Conservation (phyloP, 371 early-diverging fungal species). For the Dichotomocladium elegans region DNA sequence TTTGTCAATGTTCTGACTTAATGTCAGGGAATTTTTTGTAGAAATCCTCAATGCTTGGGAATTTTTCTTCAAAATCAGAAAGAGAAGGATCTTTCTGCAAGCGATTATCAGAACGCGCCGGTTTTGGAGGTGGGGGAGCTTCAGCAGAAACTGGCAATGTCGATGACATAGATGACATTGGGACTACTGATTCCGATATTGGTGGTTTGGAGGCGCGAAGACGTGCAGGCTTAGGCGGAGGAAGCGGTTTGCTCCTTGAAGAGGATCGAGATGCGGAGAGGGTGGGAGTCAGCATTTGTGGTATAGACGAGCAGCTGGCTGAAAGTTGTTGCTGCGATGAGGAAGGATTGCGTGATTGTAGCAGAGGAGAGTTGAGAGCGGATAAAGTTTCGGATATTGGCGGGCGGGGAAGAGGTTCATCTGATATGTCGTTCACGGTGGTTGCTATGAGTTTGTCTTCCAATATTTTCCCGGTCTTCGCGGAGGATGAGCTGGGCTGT, state of each 20-base stretch:
- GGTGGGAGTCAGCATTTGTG: background rate
- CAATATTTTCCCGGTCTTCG: too few species aligned
- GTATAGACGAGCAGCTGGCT: too few species aligned
- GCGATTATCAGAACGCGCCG: background rate
- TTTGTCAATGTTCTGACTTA: too few species aligned
- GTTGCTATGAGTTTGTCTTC: too few species aligned
- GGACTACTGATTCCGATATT: background rate
- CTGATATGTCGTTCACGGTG: too few species aligned
- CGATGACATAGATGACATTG: background rate
- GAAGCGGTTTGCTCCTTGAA: constrained; percentile 26
- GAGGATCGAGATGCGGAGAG: background rate
- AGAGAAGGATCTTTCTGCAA: constrained; percentile 12
- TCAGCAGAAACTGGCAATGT: background rate
- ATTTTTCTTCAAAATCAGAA: constrained; percentile 37
- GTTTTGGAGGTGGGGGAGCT: background rate
- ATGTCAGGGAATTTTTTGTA: constrained; percentile 16
- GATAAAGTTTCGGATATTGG: too few species aligned
- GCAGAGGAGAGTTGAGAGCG: too few species aligned
- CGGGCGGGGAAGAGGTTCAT: too few species aligned
- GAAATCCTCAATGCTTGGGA: constrained; percentile 33
- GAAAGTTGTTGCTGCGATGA: too few species aligned
- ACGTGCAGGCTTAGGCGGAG: constrained; percentile 45
- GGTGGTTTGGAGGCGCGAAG: constrained; percentile 24
- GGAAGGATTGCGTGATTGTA: background rate
- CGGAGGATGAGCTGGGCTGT: background rate